phyloP scores from a whole-genome alignment of 2,329 filamentous ascomycete genomes.

The Exophiala oligosperma region DNA sequence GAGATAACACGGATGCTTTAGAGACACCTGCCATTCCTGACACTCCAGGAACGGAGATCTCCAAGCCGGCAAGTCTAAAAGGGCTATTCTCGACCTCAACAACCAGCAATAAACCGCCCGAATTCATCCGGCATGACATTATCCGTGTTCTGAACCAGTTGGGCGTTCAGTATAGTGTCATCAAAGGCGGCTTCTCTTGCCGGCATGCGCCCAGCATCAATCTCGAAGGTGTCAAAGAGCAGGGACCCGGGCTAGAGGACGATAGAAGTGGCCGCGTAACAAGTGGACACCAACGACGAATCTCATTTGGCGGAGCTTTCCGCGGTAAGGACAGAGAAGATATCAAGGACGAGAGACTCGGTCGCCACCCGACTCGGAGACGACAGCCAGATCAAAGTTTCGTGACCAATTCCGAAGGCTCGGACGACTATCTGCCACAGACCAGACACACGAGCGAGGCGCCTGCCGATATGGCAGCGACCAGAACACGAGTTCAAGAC shows the following conservation, averaged over 20 bases:
- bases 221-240: conserved; percentile 69
- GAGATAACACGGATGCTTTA: conserved; percentile 52
- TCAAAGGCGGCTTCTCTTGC: conserved; percentile 90
- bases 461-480: conserved; percentile 73
- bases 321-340: conserved; percentile 70
- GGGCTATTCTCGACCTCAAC: conserved; percentile 96
- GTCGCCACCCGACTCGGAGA: conserved; percentile 46
- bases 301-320: conserved; percentile 74
- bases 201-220: conserved; percentile 88
- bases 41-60: conserved; percentile 67
- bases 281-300: conserved; percentile 69
- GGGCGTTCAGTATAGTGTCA: conserved; percentile 87
- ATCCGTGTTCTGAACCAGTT: conserved; percentile 85
- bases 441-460: conserved; percentile 48
- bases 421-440: conserved; percentile 67
- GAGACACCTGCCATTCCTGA: conserved; percentile 46
- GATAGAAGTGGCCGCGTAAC: conserved; percentile 46
- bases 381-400: conserved; percentile 67
- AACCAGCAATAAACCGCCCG: conserved; percentile 86
- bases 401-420: conserved; percentile 80
- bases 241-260: conserved; percentile 35
- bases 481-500: conserved; percentile 85
- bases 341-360: conserved; percentile 56
- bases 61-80: conserved; percentile 91
- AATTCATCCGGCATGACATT: conserved; percentile 83